These are phyloP conservation scores for Tagetes patula DNA, from an alignment of 129 eudicot species.

Conservation along the genomic window DNA sequence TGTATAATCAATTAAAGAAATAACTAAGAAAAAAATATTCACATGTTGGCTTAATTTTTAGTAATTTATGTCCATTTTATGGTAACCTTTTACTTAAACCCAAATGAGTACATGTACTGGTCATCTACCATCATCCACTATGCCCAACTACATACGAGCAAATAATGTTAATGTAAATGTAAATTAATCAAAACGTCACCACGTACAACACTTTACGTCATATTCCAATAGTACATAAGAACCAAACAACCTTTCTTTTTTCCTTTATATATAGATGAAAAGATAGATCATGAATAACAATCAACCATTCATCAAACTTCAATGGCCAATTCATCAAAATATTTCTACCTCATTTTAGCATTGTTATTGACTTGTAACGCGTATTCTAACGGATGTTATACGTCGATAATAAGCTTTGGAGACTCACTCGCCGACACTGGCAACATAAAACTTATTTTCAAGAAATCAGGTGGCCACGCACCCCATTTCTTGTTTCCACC, in stretches of 20 bases:
- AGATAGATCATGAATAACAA: slow-evolving; percentile 13
- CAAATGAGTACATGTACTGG: slow-evolving; percentile 12
- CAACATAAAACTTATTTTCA: slow-evolving; percentile 18
- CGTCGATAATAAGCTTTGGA: slow-evolving; percentile 49
- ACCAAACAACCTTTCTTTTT: slow-evolving; percentile 1
- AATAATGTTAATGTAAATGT: neutral
- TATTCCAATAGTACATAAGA: slow-evolving; percentile 5
- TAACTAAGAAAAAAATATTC: no score
- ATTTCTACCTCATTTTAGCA: slow-evolving; percentile 10
- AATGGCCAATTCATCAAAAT: slow-evolving; percentile 21
- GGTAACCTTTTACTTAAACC: neutral
- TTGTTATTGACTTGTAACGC: neutral
- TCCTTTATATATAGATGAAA: slow-evolving; percentile 12
- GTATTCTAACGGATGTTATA: slow-evolving; percentile 33
- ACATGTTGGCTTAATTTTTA: neutral
- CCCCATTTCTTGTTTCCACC: slow-evolving; percentile 27
- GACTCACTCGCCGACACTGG: slow-evolving; percentile 35
- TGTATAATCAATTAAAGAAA: no score
- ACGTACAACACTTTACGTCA: neutral
- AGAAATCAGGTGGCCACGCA: neutral
- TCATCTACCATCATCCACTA: slow-evolving; percentile 31
- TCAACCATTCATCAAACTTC: slow-evolving; percentile 16
- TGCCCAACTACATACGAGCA: neutral
- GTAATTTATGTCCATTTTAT: neutral
- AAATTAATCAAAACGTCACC: slow-evolving; percentile 7